phyloP scores from a whole-genome alignment of 1,284 basidiomycete genomes.

The Ceratobasidium sp. region DNA sequence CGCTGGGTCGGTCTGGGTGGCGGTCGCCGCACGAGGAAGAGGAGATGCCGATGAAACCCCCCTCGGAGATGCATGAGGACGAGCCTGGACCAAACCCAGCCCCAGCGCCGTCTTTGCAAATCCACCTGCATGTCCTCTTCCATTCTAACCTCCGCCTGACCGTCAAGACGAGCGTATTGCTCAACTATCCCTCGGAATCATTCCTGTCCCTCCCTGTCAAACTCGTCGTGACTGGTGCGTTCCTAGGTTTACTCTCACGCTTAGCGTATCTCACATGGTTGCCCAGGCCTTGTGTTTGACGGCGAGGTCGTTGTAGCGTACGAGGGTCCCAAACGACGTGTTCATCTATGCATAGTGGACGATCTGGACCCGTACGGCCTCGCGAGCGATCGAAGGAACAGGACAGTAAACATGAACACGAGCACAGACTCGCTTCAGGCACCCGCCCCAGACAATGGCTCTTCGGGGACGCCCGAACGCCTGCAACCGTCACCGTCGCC shows the following conservation, averaged over 20 bases:
- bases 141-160: constrained; percentile 83
- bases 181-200: constrained; percentile 94
- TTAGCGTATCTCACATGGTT: background rate
- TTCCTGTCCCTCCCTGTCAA: constrained; percentile 98
- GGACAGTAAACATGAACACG: constrained; percentile 64
- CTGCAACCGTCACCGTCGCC: constrained; percentile 36
- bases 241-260: constrained; percentile 2
- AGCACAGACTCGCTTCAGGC: constrained; percentile 53
- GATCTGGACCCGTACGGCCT: constrained; percentile 85
- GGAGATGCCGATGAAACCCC: constrained; percentile 8
- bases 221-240: constrained; percentile 79
- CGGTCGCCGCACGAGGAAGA: constrained; percentile 13
- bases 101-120: constrained; percentile 68
- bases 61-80: constrained; percentile 6
- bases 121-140: constrained; percentile 81
- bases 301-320: constrained; percentile 93
- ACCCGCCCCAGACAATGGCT: constrained; percentile 52
- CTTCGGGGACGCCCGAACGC: constrained; percentile 15
- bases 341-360: constrained; percentile 91
- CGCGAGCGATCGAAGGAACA: constrained; percentile 64
- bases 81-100: constrained; percentile 6
- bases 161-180: constrained; percentile 91
- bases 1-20: constrained; percentile 29
- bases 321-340: constrained; percentile 80
- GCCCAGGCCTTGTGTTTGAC: constrained; percentile 76